Percentiles rank a stretch among this genome's conserved stretches.
Evolutionary conservation across 352 stramenopile genomes (phyloP).

Genomic region (Phytopythium kandeliae): DNA sequence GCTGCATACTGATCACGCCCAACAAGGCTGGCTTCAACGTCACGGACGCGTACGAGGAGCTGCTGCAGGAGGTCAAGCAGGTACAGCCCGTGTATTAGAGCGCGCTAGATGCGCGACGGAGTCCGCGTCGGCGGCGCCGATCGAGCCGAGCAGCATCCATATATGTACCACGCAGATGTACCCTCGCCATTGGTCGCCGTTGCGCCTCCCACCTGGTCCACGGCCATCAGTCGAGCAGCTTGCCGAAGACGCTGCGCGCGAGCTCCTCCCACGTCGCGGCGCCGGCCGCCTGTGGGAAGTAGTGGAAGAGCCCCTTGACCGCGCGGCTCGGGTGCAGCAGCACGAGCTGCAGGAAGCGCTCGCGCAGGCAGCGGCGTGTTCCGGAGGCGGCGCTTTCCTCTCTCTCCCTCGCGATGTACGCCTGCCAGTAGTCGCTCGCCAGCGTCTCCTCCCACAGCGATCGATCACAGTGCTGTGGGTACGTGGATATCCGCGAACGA

Average conservation of each 20-base stretch:
- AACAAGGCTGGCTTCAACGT: slow-evolving; percentile 89
- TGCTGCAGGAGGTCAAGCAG: slow-evolving; percentile 86
- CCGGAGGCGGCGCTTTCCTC: not conserved
- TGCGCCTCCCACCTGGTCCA: no score
- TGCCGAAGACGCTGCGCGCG: slow-evolving; percentile 51
- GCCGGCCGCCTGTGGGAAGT: slow-evolving; percentile 38
- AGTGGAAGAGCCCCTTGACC: slow-evolving; percentile 63
- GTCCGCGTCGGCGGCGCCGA: not conserved
- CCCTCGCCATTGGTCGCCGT: no score
- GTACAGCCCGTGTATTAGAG: slow-evolving; percentile 80
- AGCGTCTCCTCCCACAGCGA: slow-evolving; percentile 57
- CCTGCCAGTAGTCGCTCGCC: slow-evolving; percentile 61
- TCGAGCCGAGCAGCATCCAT: slow-evolving; percentile 20
- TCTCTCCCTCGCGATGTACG: slow-evolving; percentile 46
- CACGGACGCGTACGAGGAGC: slow-evolving; percentile 88
- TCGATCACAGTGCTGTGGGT: slow-evolving; percentile 56
- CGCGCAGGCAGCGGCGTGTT: slow-evolving; percentile 26
- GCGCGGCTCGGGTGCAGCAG: slow-evolving; percentile 76
- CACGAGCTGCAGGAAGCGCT: slow-evolving; percentile 71
- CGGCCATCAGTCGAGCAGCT: slow-evolving; percentile 43
- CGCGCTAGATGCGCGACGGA: no score
- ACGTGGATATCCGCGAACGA: no score
- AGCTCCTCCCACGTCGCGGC: slow-evolving; percentile 55
- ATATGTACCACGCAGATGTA: slow-evolving; percentile 45
- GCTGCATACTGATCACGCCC: slow-evolving; percentile 96